Conservation (phyloP, 2,329 filamentous ascomycete genomes). For the Berkeleyomyces rouxiae region DNA sequence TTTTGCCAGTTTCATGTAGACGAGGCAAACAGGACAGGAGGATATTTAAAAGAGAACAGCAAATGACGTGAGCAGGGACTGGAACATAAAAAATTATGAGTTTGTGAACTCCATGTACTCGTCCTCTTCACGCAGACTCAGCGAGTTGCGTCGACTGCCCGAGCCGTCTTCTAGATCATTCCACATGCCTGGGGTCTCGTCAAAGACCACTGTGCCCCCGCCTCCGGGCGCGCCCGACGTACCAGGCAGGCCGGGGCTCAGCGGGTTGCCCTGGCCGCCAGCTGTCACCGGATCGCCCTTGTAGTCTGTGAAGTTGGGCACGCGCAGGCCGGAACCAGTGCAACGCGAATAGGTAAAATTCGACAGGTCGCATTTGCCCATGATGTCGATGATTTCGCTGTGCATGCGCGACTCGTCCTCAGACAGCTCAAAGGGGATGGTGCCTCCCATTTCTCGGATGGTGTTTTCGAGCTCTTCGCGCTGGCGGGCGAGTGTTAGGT, state of each 20-base stretch:
- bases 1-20: background rate
- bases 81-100: constrained; percentile 16
- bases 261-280: constrained; percentile 15
- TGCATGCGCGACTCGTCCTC: constrained; percentile 96
- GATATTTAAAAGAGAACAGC: background rate
- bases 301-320: constrained; percentile 85
- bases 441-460: constrained; percentile 54
- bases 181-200: constrained; percentile 42
- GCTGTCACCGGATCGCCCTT: constrained; percentile 59
- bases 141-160: constrained; percentile 45
- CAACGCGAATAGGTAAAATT: constrained; percentile 75
- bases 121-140: constrained; percentile 86
- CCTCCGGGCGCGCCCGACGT: background rate
- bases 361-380: constrained; percentile 59
- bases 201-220: constrained; percentile 23
- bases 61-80: background rate
- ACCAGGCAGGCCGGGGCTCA: background rate
- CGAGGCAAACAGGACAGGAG: background rate
- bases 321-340: constrained; percentile 69
- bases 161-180: constrained; percentile 51
- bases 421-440: constrained; percentile 63
- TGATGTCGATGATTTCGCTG: constrained; percentile 73
- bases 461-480: constrained; percentile 71
- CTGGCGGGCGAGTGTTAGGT: constrained; percentile 77
- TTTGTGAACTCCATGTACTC: constrained; percentile 68